Percentiles rank a stretch among this genome's conserved stretches.
phyloP scores from a whole-genome alignment of 371 early-diverging fungal genomes.

The Phascolomyces articulosus region DNA sequence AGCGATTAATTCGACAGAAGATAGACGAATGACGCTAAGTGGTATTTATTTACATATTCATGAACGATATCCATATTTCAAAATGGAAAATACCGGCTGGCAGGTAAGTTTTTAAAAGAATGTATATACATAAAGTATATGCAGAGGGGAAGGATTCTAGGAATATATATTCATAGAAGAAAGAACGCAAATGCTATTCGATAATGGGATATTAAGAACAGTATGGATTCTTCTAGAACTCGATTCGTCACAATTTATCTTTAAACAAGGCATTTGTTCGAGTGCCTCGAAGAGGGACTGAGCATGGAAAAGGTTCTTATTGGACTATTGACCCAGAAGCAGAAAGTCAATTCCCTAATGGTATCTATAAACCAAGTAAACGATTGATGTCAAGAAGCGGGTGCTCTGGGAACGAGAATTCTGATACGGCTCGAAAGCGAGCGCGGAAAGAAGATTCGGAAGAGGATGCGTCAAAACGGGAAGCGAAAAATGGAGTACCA shows the following conservation, averaged over 20 bases:
- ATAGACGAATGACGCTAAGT: slow-evolving; percentile 77
- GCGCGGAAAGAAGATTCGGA: not conserved
- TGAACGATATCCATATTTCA: slow-evolving; percentile 72
- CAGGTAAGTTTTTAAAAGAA: slow-evolving; percentile 50
- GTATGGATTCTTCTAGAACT: too few species aligned
- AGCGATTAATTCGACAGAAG: slow-evolving; percentile 76
- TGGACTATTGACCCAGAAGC: slow-evolving; percentile 62
- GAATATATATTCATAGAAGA: too few species aligned
- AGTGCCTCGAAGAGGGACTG: slow-evolving; percentile 85
- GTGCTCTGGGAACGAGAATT: not conserved
- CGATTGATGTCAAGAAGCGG: slow-evolving; percentile 2
- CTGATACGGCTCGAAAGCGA: slow-evolving; percentile 8
- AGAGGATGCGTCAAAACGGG: slow-evolving; percentile 1
- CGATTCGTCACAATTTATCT: slow-evolving; percentile 97
- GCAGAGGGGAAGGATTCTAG: too few species aligned
- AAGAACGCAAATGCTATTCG: too few species aligned
- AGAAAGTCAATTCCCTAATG: slow-evolving; percentile 11
- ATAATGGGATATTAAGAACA: too few species aligned
- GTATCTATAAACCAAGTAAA: slow-evolving; percentile 13
- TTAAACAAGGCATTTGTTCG: slow-evolving; percentile 94
- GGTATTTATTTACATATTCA: slow-evolving; percentile 90
- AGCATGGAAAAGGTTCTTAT: slow-evolving; percentile 97
- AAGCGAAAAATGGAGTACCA: not conserved
- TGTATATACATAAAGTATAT: too few species aligned
- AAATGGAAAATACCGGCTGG: slow-evolving; percentile 78